Evolutionary conservation across 2,329 filamentous ascomycete genomes (phyloP).

Genomic region (Stachybotrys echinatus): DNA sequence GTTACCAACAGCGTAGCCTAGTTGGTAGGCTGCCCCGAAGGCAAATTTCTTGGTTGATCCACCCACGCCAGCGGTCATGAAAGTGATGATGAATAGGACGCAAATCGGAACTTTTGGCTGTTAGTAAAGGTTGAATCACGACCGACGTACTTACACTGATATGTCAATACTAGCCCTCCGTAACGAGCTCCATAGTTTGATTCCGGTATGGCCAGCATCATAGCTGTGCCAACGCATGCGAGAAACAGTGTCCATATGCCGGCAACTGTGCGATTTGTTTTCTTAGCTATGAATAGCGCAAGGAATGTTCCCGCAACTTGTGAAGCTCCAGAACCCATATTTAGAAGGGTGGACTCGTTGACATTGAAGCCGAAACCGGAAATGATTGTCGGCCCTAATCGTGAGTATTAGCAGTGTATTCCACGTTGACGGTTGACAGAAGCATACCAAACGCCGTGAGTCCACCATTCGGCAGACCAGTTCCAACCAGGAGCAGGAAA

Average conservation of each 20-base stretch:
- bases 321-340: constrained; percentile 3
- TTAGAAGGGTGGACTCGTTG: constrained; percentile 3
- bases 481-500: constrained; percentile 3
- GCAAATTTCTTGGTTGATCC: constrained; percentile 6
- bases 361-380: constrained; percentile 3
- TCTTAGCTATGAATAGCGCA: constrained; percentile 2
- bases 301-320: constrained; percentile 1
- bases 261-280: constrained; percentile 4
- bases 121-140: background rate
- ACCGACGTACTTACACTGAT: constrained; percentile 2
- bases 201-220: constrained; percentile 4
- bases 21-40: constrained; percentile 5
- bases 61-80: constrained; percentile 6
- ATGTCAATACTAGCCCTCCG: constrained; percentile 3
- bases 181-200: constrained; percentile 2
- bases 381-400: constrained; percentile 4
- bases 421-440: background rate
- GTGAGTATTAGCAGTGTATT: background rate
- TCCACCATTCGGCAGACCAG: constrained; percentile 5
- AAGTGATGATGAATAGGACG: constrained; percentile 6
- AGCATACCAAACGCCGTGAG: constrained; percentile 5
- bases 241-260: constrained; percentile 2
- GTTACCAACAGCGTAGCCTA: constrained; percentile 6
- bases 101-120: constrained; percentile 2
- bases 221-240: constrained; percentile 1